Evolutionary conservation across 1,139 yeast genomes (phyloP).

Genomic region (Taphrina flavorubra): DNA sequence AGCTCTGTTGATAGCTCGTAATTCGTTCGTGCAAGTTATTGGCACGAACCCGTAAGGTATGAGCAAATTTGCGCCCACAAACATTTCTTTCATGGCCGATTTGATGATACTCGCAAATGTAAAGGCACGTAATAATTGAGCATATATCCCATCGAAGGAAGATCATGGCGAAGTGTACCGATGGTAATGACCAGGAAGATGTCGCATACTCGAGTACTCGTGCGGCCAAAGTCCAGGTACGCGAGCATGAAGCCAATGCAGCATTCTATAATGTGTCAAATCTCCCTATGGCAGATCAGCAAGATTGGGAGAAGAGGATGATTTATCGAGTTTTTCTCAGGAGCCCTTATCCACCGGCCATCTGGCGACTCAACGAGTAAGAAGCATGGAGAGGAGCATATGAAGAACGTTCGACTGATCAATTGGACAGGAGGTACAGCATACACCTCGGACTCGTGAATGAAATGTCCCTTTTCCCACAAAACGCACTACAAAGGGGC

Average conservation of each 20-base stretch:
- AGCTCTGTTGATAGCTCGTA: too few relatives aligned
- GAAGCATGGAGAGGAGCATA: neutral
- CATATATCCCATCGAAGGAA: too few relatives aligned
- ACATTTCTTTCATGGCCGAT: too few relatives aligned
- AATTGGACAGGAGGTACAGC: neutral
- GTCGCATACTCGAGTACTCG: neutral
- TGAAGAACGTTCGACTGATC: neutral
- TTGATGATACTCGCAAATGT: too few relatives aligned
- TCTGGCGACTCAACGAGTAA: conserved; percentile 17
- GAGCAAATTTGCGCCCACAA: too few relatives aligned
- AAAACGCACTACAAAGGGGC: conserved; percentile 30
- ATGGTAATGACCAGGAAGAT: neutral
- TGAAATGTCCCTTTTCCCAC: conserved; percentile 46
- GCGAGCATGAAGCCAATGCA: neutral
- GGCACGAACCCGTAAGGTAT: too few relatives aligned
- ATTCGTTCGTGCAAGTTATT: too few relatives aligned
- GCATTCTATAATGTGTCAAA: conserved; percentile 24
- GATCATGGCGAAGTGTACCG: neutral
- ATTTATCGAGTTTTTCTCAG: conserved; percentile 33
- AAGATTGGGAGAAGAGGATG: conserved; percentile 36
- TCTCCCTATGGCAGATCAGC: conserved; percentile 21
- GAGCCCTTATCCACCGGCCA: conserved; percentile 25
- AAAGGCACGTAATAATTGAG: too few relatives aligned
- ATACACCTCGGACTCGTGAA: conserved; percentile 44
- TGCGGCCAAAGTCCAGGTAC: neutral